Evolutionary conservation across 768 basidiomycete species (phyloP).

Genomic region (Termitomyces sp.): DNA sequence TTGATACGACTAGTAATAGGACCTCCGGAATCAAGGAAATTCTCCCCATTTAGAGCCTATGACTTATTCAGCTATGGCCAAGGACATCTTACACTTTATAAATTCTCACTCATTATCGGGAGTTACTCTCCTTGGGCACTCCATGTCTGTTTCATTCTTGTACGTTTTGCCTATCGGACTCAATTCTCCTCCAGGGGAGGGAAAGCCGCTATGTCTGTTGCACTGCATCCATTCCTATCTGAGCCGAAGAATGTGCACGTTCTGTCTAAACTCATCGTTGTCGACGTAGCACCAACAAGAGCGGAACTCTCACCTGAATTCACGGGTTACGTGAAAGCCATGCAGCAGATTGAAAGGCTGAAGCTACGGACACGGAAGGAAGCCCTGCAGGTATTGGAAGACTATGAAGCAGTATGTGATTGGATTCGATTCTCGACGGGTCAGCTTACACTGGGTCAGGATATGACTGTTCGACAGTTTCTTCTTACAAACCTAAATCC

Average conservation of each 20-base stretch:
- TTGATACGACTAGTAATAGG: slow-evolving; percentile 2
- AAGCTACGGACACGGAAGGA: slow-evolving; percentile 52
- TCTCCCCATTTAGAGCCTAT: slow-evolving; percentile 70
- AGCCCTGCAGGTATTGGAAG: slow-evolving; percentile 56
- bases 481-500: slow-evolving; percentile 71
- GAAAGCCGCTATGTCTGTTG: slow-evolving; percentile 68
- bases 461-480: slow-evolving; percentile 64
- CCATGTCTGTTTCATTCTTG: slow-evolving; percentile 52
- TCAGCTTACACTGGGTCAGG: slow-evolving; percentile 32
- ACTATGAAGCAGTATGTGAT: slow-evolving; percentile 52
- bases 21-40: slow-evolving; percentile 78
- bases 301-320: slow-evolving; percentile 56
- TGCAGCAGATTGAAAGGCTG: slow-evolving; percentile 59
- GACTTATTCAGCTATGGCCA: slow-evolving; percentile 70
- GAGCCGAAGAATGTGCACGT: slow-evolving; percentile 18
- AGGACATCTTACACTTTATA: slow-evolving; percentile 69
- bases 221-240: slow-evolving; percentile 38
- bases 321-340: slow-evolving; percentile 54
- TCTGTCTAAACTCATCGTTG: slow-evolving; percentile 57
- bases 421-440: not conserved
- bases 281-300: slow-evolving; percentile 69
- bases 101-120: slow-evolving; percentile 41
- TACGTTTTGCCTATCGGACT: not conserved
- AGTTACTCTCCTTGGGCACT: slow-evolving; percentile 77
- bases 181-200: slow-evolving; percentile 54